Percentiles rank a stretch among this genome's conserved stretches.
Evolutionary conservation across 2,329 filamentous ascomycete species (phyloP).

Genomic region (Didymella arachidicola): DNA sequence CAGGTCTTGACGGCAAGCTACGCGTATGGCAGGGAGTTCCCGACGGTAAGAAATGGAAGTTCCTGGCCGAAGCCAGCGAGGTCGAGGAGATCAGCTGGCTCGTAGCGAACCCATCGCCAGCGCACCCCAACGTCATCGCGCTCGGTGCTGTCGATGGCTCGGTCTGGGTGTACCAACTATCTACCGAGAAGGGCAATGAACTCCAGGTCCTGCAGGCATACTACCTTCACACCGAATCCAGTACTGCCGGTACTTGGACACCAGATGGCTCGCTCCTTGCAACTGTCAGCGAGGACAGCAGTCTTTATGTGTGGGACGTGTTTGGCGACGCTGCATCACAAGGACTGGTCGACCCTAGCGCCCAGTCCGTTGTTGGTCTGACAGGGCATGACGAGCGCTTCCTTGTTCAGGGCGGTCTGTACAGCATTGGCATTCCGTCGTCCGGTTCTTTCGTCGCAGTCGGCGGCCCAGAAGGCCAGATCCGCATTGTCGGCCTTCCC

Average conservation of each 20-base stretch:
- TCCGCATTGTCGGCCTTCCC: constrained; percentile 86
- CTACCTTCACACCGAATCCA: constrained; percentile 85
- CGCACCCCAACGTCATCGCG: constrained; percentile 81
- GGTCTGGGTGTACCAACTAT: constrained; percentile 95
- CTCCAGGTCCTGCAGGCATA: constrained; percentile 89
- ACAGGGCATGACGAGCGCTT: constrained; percentile 88
- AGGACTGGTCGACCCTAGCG: constrained; percentile 63
- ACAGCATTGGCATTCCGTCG: constrained; percentile 84
- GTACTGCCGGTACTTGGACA: constrained; percentile 91
- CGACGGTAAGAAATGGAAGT: constrained; percentile 65
- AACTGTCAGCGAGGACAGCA: constrained; percentile 87
- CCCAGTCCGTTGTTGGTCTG: constrained; percentile 75
- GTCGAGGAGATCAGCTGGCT: constrained; percentile 97
- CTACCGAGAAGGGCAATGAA: constrained; percentile 64
- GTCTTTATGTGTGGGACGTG: constrained; percentile 90
- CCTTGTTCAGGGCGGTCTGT: constrained; percentile 87
- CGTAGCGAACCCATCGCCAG: constrained; percentile 72
- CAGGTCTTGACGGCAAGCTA: constrained; percentile 84
- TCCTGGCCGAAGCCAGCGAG: constrained; percentile 81
- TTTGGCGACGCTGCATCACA: constrained; percentile 78
- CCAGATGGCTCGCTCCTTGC: constrained; percentile 85
- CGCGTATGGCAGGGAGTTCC: constrained; percentile 69
- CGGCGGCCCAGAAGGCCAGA: constrained; percentile 85
- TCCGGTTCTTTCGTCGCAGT: constrained; percentile 81
- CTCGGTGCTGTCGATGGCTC: constrained; percentile 89